These are phyloP conservation scores for Russula compacta DNA, from an alignment of 768 basidiomycete species.

Conservation along the genomic window DNA sequence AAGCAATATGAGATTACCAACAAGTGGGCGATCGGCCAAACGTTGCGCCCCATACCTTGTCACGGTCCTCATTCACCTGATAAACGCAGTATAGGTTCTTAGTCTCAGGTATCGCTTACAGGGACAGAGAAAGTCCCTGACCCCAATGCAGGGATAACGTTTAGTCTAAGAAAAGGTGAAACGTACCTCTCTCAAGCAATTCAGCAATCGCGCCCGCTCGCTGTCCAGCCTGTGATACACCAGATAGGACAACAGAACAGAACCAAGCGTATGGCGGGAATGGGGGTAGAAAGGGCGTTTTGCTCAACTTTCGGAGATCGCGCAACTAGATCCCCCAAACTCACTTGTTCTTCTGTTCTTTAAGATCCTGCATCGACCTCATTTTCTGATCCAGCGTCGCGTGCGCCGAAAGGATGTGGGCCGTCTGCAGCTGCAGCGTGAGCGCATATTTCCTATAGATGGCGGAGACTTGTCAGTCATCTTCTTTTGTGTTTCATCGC, in stretches of 20 bases:
- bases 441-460: slow-evolving; percentile 65
- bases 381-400: slow-evolving; percentile 69
- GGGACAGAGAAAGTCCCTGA: not conserved
- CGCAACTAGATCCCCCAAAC: slow-evolving; percentile 22
- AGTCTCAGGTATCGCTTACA: not conserved
- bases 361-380: slow-evolving; percentile 70
- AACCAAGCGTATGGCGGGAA: not conserved
- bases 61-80: slow-evolving; percentile 74
- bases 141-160: slow-evolving; percentile 2
- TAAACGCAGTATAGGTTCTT: not conserved
- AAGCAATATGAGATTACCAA: slow-evolving; percentile 1
- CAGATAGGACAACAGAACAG: not conserved
- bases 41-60: slow-evolving; percentile 39
- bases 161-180: slow-evolving; percentile 1
- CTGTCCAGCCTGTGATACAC: slow-evolving; percentile 51
- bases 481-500: not conserved
- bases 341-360: slow-evolving; percentile 79
- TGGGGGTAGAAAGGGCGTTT: not conserved
- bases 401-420: slow-evolving; percentile 79
- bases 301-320: not conserved
- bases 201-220: slow-evolving; percentile 60
- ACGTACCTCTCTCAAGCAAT: slow-evolving; percentile 58
- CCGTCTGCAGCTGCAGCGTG: slow-evolving; percentile 77
- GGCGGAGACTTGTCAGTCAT: not conserved
- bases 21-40: not conserved